Base-by-base conservation (phyloP, 2,329 filamentous ascomycete species). In the Scytalidium lignicola region DNA sequence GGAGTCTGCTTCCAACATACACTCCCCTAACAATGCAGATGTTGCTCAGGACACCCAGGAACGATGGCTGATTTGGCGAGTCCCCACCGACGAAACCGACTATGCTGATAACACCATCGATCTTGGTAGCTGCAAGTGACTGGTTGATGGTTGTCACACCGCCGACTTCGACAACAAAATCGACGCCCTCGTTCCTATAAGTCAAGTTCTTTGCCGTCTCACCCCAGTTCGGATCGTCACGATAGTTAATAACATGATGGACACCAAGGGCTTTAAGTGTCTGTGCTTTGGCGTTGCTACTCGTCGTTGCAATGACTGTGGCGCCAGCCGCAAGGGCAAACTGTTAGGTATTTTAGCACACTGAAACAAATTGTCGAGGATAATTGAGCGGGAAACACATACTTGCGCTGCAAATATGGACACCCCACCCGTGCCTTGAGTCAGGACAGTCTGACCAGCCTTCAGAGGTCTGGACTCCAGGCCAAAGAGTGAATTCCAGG, bases 131-230 rank as follows among this genome's bases (percentile, higher is more conserved):
- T 26, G 5, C 10, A 5, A 26, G 23, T 5, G 23, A 26, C 23
- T 26, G 23, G 6, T 26, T 10, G 23, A 26, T 5, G 10, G 51
- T 47, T 13, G 21, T 19, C 1, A 72, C 67, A 2, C 77, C 77
- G 28, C 75, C 77, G 41, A 69, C 71, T 54, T 80, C 78, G 52
- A 81, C 67, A 45, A 81, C 70, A 46, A 76, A 63, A 63, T 80
- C 75, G 4, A 72, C 76, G 19, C 77, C 77, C 10, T 60, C 58
- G 9, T 65, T 66, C 23, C 23, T 10, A 5, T 5, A 10, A 26
- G 23, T 26, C 23, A 26, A 10, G 28, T 50, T 46, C 0, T 76
- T 80, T 5, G 73, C 55, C n/a, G 63, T 49, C 57, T 76, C 65
- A 26, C 74, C 67, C 77, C 77, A 80, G 43, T 71, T 65, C 47